phyloP scores from a whole-genome alignment of 2,329 filamentous ascomycete genomes.

The Aspergillus sp. region DNA sequence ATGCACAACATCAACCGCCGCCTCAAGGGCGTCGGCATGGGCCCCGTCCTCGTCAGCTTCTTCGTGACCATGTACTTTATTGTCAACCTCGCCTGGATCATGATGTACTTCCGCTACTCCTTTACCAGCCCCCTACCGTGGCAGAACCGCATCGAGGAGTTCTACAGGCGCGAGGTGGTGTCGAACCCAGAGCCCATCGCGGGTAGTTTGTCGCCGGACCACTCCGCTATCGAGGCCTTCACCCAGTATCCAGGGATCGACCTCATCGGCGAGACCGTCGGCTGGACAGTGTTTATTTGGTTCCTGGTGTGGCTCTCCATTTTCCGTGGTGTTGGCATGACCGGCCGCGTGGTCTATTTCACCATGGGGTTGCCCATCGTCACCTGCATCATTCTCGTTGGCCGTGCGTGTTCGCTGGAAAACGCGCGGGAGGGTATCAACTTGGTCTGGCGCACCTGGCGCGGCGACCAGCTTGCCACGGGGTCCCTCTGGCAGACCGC shows the following conservation, averaged over 20 bases:
- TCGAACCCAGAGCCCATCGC: slow-evolving; percentile 37
- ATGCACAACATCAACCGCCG: slow-evolving; percentile 46
- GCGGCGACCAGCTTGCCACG: slow-evolving; percentile 41
- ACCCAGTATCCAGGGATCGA: slow-evolving; percentile 39
- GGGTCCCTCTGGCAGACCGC: slow-evolving; percentile 52
- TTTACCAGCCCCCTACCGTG: slow-evolving; percentile 49
- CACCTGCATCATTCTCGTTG: slow-evolving; percentile 48
- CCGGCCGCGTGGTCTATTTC: slow-evolving; percentile 51
- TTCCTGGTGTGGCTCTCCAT: slow-evolving; percentile 53
- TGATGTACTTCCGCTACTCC: slow-evolving; percentile 49
- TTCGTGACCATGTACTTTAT: slow-evolving; percentile 51
- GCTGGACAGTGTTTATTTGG: slow-evolving; percentile 51
- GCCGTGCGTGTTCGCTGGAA: slow-evolving; percentile 44
- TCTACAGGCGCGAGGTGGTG: slow-evolving; percentile 44
- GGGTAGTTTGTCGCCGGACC: slow-evolving; percentile 32
- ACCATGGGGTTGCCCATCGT: slow-evolving; percentile 53
- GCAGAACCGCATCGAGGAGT: slow-evolving; percentile 42
- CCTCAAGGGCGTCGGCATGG: slow-evolving; percentile 46
- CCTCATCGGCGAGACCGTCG: slow-evolving; percentile 48
- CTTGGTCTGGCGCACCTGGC: slow-evolving; percentile 42
- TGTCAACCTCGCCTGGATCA: slow-evolving; percentile 50
- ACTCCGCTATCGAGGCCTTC: slow-evolving; percentile 34
- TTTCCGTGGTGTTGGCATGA: slow-evolving; percentile 49
- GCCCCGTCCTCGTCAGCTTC: slow-evolving; percentile 44
- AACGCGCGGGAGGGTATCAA: slow-evolving; percentile 46